phyloP scores from a whole-genome alignment of 805 yeast species.

The Candida nonsorbophila region DNA sequence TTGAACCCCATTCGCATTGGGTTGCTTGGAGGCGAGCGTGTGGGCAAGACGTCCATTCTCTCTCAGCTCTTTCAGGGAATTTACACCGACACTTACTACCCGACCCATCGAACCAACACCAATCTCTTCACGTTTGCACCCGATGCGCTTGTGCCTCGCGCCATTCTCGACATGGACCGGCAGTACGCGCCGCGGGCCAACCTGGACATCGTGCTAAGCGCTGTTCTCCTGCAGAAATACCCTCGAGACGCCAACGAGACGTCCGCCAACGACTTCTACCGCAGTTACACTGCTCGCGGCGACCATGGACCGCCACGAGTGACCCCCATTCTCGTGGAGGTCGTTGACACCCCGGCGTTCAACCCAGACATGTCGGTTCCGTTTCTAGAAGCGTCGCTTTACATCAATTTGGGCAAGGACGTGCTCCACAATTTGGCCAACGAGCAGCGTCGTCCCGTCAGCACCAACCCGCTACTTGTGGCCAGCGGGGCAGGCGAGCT shows the following conservation, averaged over 20 bases:
- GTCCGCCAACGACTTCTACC: slow-evolving; percentile 5
- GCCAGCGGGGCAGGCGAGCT: slow-evolving; percentile 78
- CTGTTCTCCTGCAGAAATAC: slow-evolving; percentile 5
- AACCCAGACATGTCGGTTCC: slow-evolving; percentile 66
- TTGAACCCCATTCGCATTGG: slow-evolving; percentile 51
- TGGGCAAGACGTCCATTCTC: slow-evolving; percentile 58
- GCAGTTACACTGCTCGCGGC: slow-evolving; percentile 6
- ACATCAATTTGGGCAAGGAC: slow-evolving; percentile 54
- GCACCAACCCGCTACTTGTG: slow-evolving; percentile 62
- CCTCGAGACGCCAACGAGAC: no score
- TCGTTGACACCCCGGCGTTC: slow-evolving; percentile 73
- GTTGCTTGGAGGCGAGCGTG: slow-evolving; percentile 52
- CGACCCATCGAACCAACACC: slow-evolving; percentile 60
- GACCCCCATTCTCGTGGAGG: slow-evolving; percentile 59
- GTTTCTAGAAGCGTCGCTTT: slow-evolving; percentile 66
- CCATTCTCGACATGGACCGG: no score
- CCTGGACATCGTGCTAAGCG: slow-evolving; percentile 17
- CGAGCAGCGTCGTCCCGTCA: slow-evolving; percentile 56
- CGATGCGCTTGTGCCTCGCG: no score
- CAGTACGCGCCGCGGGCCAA: no score
- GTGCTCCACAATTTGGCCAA: slow-evolving; percentile 57
- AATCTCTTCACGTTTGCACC: slow-evolving; percentile 54
- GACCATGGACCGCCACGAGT: slow-evolving; percentile 23
- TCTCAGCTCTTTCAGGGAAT: slow-evolving; percentile 43
- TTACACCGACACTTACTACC: slow-evolving; percentile 67